Evolutionary conservation across 129 eudicot genomes (phyloP).

Genomic region (Pulicaria dysenterica): DNA sequence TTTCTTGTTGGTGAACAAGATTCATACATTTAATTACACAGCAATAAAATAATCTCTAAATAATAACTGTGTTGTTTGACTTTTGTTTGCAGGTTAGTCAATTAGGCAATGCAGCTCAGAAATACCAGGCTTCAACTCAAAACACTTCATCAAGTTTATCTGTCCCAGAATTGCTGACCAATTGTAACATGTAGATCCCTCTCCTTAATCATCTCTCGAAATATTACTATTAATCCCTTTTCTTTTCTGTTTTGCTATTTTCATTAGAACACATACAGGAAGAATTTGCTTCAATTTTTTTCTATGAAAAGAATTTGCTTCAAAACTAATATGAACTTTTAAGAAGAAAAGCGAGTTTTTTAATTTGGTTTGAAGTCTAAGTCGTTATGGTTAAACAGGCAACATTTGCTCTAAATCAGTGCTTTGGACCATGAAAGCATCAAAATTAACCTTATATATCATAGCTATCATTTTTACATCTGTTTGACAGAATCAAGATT

Average conservation of each 20-base stretch:
- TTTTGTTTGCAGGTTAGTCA: conserved; percentile 74
- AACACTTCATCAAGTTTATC: conserved; percentile 68
- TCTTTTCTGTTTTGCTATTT: background rate
- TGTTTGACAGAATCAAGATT: background rate
- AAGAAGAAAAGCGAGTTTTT: too few species aligned
- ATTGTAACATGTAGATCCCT: conserved; percentile 82
- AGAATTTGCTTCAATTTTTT: too few species aligned
- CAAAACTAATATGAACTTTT: too few species aligned
- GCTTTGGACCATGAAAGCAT: too few species aligned
- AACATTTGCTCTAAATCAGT: too few species aligned
- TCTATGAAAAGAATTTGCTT: too few species aligned
- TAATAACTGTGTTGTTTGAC: conserved; percentile 9
- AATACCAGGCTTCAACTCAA: conserved; percentile 89
- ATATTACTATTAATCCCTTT: background rate
- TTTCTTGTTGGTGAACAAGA: background rate
- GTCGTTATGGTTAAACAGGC: too few species aligned
- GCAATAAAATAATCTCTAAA: background rate
- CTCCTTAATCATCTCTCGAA: too few species aligned
- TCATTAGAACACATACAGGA: too few species aligned
- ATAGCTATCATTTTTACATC: too few species aligned
- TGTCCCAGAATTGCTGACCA: conserved; percentile 85
- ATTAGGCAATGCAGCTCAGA: conserved; percentile 93
- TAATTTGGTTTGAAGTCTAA: too few species aligned
- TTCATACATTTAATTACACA: background rate
- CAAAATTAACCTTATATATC: too few species aligned